These are phyloP conservation scores for Cercophora newfieldiana DNA, from an alignment of 495 filamentous ascomycete species.

Conservation along the genomic window DNA sequence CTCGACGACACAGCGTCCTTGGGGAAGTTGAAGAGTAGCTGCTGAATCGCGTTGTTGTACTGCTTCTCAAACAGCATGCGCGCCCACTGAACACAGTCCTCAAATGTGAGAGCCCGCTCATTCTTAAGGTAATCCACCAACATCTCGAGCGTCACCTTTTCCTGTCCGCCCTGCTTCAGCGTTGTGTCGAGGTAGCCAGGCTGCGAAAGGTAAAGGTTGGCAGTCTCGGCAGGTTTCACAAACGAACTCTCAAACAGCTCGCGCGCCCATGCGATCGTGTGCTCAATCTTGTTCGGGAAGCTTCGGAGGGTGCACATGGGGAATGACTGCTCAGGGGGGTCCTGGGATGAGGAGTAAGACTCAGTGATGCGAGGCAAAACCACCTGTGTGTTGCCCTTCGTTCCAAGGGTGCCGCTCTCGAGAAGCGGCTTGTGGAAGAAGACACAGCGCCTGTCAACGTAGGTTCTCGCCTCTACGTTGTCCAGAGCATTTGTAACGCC, in stretches of 20 bases:
- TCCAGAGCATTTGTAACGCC: conserved; percentile 96
- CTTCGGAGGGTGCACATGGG: conserved; percentile 97
- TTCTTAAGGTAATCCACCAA: conserved; percentile 89
- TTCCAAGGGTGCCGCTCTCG: conserved; percentile 95
- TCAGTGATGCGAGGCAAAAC: conserved; percentile 88
- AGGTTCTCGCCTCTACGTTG: conserved; percentile 96
- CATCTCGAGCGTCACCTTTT: conserved; percentile 91
- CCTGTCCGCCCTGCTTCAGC: conserved; percentile 91
- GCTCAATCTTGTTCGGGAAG: conserved; percentile 98
- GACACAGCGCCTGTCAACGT: conserved; percentile 95
- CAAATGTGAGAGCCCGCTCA: conserved; percentile 87
- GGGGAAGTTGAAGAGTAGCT: conserved; percentile 96
- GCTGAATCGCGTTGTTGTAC: conserved; percentile 96
- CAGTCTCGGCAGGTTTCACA: conserved; percentile 88
- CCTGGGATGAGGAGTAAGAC: conserved; percentile 97
- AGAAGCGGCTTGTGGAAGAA: conserved; percentile 98
- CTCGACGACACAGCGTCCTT: conserved; percentile 86
- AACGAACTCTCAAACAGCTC: conserved; percentile 94
- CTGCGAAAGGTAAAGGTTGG: conserved; percentile 91
- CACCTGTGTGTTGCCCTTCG: conserved; percentile 98
- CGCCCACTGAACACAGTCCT: conserved; percentile 95
- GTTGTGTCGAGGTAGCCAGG: conserved; percentile 87
- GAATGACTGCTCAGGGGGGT: conserved; percentile 97
- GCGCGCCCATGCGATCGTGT: conserved; percentile 97
- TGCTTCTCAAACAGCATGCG: conserved; percentile 92